phyloP scores from a whole-genome alignment of 768 basidiomycete genomes.

The Chalciporus chontae region DNA sequence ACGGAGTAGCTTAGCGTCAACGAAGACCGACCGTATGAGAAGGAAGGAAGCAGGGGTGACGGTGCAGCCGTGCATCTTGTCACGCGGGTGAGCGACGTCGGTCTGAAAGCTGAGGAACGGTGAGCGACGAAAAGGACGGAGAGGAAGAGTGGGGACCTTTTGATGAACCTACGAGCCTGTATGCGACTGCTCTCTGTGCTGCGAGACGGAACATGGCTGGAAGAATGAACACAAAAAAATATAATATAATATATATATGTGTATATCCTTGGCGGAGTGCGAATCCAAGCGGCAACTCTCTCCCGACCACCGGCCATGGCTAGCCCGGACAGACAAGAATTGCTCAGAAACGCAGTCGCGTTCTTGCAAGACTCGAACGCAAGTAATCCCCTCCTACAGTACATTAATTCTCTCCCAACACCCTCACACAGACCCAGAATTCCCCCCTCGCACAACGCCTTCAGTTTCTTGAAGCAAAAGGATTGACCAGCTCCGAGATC shows the following conservation, averaged over 20 bases:
- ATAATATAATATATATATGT: too few species aligned
- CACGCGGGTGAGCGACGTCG: slow-evolving; percentile 12
- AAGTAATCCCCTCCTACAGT: slow-evolving; percentile 8
- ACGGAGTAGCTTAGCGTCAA: too few species aligned
- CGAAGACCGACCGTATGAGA: slow-evolving; percentile 7
- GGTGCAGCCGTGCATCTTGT: slow-evolving; percentile 9
- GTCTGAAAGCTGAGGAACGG: slow-evolving; percentile 1
- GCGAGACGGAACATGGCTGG: slow-evolving; percentile 30
- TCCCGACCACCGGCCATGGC: slow-evolving; percentile 31
- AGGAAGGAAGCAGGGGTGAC: background rate
- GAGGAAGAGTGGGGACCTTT: slow-evolving; percentile 1
- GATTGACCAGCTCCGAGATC: slow-evolving; percentile 79
- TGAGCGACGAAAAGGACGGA: background rate
- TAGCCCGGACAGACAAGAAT: slow-evolving; percentile 62
- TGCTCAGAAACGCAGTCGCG: slow-evolving; percentile 75
- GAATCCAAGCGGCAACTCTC: slow-evolving; percentile 10
- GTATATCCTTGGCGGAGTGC: slow-evolving; percentile 25
- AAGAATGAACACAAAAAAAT: too few species aligned
- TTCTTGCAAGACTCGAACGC: slow-evolving; percentile 88
- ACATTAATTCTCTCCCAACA: background rate
- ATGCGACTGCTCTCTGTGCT: slow-evolving; percentile 19
- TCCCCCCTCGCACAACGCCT: slow-evolving; percentile 82
- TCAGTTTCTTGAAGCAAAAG: slow-evolving; percentile 95
- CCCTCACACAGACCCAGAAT: slow-evolving; percentile 55
- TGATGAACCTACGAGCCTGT: slow-evolving; percentile 12